phyloP scores from a whole-genome alignment of 2,329 filamentous ascomycete genomes.

The Aspergillus pseudonomiae region DNA sequence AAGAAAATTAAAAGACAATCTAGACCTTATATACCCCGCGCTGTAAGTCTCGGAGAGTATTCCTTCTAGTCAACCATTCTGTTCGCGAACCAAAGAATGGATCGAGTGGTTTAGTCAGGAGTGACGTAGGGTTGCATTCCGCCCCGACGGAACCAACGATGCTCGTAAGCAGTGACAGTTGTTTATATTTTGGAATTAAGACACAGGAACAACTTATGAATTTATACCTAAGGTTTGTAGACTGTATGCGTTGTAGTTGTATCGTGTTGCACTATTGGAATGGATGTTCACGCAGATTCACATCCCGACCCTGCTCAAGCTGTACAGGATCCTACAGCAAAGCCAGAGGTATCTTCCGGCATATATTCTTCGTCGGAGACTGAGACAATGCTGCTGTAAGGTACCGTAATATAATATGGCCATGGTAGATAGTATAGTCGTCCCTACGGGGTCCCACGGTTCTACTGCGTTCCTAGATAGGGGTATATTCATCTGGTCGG shows the following conservation, averaged over 20 bases:
- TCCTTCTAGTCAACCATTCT: not conserved
- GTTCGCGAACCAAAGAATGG: not conserved
- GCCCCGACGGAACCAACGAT: not conserved
- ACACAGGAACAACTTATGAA: not conserved
- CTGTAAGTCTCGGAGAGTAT: accelerated
- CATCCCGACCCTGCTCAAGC: not conserved
- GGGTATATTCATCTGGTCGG: too few species aligned
- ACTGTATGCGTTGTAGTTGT: not conserved
- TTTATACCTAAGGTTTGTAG: accelerated
- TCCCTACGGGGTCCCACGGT: too few species aligned
- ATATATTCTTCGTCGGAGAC: not conserved
- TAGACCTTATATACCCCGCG: not conserved
- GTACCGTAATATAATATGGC: too few species aligned
- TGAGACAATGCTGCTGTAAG: not conserved
- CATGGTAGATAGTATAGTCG: too few species aligned
- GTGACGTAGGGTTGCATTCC: not conserved
- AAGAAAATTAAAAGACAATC: not conserved
- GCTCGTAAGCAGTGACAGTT: not conserved
- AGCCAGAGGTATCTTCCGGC: not conserved
- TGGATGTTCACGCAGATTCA: not conserved
- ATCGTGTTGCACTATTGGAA: not conserved
- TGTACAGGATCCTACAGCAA: not conserved
- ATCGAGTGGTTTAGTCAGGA: not conserved
- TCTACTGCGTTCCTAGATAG: too few species aligned
- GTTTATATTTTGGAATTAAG: too few species aligned